phyloP scores from a whole-genome alignment of 495 filamentous ascomycete species.

The Oleoguttula mirabilis region DNA sequence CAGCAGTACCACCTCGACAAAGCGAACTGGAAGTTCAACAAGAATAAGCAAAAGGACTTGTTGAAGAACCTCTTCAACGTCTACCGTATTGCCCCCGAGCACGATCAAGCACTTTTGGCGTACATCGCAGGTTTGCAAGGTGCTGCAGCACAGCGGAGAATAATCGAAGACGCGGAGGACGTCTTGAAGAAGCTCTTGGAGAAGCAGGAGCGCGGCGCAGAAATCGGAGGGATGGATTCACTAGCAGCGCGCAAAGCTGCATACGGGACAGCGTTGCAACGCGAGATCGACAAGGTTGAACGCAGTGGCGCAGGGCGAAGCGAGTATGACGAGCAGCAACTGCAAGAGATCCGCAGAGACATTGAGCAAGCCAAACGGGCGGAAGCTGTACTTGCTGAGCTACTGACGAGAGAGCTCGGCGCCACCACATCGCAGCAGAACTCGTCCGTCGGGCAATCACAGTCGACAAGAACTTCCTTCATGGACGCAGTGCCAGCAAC shows the following conservation, averaged over 20 bases:
- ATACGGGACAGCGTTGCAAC: constrained; percentile 24
- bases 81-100: constrained; percentile 49
- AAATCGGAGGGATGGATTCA: constrained; percentile 22
- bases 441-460: neutral
- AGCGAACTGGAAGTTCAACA: constrained; percentile 81
- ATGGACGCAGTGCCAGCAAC: neutral
- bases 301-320: neutral
- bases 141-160: constrained; percentile 38
- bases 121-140: constrained; percentile 67
- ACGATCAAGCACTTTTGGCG: constrained; percentile 49
- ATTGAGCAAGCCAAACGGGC: constrained; percentile 9
- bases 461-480: neutral
- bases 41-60: constrained; percentile 68
- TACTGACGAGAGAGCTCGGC: constrained; percentile 6
- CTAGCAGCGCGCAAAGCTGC: constrained; percentile 20
- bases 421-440: neutral
- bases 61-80: constrained; percentile 69
- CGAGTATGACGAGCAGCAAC: constrained; percentile 20
- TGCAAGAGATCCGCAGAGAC: constrained; percentile 9
- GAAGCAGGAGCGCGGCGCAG: constrained; percentile 1
- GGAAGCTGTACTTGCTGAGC: constrained; percentile 8
- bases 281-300: constrained; percentile 18
- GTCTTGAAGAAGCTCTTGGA: constrained; percentile 19
- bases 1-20: constrained; percentile 53
- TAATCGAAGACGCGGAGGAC: constrained; percentile 20